Conservation (phyloP, 1,284 basidiomycete species). For the Boletus semigastroideus region DNA sequence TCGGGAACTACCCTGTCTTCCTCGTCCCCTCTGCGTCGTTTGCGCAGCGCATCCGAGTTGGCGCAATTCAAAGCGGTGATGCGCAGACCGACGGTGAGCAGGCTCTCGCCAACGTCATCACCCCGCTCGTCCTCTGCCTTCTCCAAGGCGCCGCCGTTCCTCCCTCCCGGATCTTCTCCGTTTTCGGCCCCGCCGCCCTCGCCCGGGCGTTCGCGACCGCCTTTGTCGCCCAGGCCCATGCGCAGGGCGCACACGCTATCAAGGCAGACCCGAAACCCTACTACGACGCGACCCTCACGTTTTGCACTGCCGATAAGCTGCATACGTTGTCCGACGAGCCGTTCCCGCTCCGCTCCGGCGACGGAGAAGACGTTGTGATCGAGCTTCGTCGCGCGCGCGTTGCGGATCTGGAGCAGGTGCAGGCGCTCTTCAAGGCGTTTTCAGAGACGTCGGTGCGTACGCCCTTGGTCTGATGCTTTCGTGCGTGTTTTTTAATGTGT, state of each 20-base stretch:
- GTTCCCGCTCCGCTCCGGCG: slow-evolving; percentile 13
- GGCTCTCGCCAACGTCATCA: slow-evolving; percentile 37
- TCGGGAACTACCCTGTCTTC: slow-evolving; percentile 61
- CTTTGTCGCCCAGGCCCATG: slow-evolving; percentile 40
- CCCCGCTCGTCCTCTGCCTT: slow-evolving; percentile 35
- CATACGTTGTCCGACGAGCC: slow-evolving; percentile 20
- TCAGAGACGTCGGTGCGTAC: slow-evolving; percentile 55
- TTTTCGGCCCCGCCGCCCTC: slow-evolving; percentile 55
- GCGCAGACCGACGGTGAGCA: slow-evolving; percentile 1
- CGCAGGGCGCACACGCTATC: slow-evolving; percentile 34
- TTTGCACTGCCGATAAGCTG: slow-evolving; percentile 49
- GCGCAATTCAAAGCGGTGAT: background rate
- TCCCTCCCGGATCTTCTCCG: slow-evolving; percentile 57
- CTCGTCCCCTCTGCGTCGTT: slow-evolving; percentile 42
- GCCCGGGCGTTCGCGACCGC: slow-evolving; percentile 50
- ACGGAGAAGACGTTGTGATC: slow-evolving; percentile 26
- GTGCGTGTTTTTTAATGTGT: background rate
- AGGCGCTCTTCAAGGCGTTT: slow-evolving; percentile 53
- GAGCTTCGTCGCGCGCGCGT: slow-evolving; percentile 43
- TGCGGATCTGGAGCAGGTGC: slow-evolving; percentile 43
- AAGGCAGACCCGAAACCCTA: slow-evolving; percentile 43
- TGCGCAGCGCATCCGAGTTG: slow-evolving; percentile 24
- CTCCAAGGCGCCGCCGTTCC: slow-evolving; percentile 22
- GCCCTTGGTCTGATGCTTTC: background rate
- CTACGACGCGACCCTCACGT: slow-evolving; percentile 61